Percentiles rank a stretch among this genome's conserved stretches.
Evolutionary conservation across 2,329 filamentous ascomycete species (phyloP).

Genomic region (Aspergillus sp.): DNA sequence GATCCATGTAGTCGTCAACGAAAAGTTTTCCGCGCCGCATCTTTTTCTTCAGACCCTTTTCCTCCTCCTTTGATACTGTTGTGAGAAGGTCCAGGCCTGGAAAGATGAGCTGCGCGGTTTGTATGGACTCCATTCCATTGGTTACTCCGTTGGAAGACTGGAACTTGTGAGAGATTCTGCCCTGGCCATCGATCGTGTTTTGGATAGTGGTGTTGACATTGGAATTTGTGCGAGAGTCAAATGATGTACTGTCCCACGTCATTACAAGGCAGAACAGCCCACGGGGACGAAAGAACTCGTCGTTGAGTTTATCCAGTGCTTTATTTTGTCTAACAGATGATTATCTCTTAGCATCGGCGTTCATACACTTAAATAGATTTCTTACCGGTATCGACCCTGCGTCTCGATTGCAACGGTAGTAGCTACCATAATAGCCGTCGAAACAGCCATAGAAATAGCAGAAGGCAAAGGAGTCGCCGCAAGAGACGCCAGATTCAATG

Average conservation of each 20-base stretch:
- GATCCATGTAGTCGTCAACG: constrained; percentile 52
- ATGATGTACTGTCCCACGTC: constrained; percentile 50
- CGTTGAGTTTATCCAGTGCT: constrained; percentile 57
- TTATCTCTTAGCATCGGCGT: no score
- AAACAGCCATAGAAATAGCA: constrained; percentile 45
- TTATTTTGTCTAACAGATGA: constrained; percentile 37
- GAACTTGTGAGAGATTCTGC: constrained; percentile 32
- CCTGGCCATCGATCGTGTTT: constrained; percentile 26
- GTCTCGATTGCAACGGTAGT: constrained; percentile 45
- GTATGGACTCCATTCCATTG: constrained; percentile 38
- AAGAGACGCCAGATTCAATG: constrained; percentile 45
- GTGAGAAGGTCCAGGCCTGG: constrained; percentile 42
- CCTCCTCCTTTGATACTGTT: background rate
- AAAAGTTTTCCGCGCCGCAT: constrained; percentile 28
- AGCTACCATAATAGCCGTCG: constrained; percentile 45
- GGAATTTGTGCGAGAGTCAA: constrained; percentile 26
- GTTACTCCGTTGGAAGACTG: constrained; percentile 40
- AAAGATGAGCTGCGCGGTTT: constrained; percentile 52
- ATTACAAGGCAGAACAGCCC: constrained; percentile 58
- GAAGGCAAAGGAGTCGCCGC: constrained; percentile 41
- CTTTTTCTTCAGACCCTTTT: constrained; percentile 14
- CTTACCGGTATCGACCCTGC: constrained; percentile 33
- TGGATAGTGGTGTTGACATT: constrained; percentile 40
- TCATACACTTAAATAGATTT: no score
- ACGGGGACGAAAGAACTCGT: constrained; percentile 56